Conservation (phyloP, 176 grass and related monocot genomes). For the Lolium rigidum region DNA sequence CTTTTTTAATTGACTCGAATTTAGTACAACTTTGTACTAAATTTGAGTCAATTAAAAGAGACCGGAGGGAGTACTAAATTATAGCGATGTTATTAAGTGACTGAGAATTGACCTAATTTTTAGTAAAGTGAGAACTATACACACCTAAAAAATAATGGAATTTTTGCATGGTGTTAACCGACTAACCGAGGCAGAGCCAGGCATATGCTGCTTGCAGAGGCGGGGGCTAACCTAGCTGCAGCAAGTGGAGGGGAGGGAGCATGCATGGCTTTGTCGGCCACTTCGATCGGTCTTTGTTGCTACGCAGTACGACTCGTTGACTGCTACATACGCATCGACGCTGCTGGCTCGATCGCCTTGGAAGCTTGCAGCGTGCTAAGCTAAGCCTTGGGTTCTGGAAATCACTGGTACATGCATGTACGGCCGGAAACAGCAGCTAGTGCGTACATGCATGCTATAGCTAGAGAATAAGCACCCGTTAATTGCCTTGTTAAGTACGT, state of each 20-base stretch:
- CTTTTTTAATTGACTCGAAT: no score
- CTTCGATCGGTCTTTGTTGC: slow-evolving; percentile 47
- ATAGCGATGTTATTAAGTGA: no score
- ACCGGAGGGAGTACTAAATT: no score
- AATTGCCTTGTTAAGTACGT: neutral
- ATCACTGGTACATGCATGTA: slow-evolving; percentile 25
- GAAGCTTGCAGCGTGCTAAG: slow-evolving; percentile 53
- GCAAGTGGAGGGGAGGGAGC: slow-evolving; percentile 34
- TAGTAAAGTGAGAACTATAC: no score
- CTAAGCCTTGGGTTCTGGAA: slow-evolving; percentile 22
- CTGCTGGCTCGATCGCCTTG: slow-evolving; percentile 44
- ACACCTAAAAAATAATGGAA: no score
- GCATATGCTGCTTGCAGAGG: slow-evolving; percentile 48
- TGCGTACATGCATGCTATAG: slow-evolving; percentile 4
- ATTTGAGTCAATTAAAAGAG: no score
- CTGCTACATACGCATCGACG: slow-evolving; percentile 44
- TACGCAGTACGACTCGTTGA: slow-evolving; percentile 35
- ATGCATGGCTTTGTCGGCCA: slow-evolving; percentile 86
- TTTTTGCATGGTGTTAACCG: neutral
- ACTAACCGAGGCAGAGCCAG: neutral
- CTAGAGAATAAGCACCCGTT: neutral
- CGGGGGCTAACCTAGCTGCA: slow-evolving; percentile 37
- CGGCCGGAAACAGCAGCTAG: neutral
- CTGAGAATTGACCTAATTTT: no score
- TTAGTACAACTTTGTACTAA: no score